Percentiles rank a stretch among this genome's conserved stretches.
phyloP scores from a whole-genome alignment of 768 basidiomycete species.

The Phylloporus arenicola region DNA sequence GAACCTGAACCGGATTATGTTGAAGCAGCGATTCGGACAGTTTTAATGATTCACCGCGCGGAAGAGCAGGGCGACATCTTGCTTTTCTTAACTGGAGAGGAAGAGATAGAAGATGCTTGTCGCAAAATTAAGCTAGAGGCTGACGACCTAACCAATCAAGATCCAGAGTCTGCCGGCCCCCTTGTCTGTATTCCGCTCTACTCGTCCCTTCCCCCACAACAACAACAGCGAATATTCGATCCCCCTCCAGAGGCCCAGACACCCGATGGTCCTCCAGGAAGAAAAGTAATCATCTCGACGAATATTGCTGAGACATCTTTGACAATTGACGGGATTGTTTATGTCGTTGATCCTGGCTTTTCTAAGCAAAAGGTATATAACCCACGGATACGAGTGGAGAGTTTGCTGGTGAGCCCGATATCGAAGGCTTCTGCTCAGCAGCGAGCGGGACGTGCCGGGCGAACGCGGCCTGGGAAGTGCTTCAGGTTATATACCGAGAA shows the following conservation, averaged over 20 bases:
- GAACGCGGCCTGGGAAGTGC: constrained; percentile 95
- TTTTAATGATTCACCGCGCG: constrained; percentile 94
- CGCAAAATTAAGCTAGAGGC: constrained; percentile 89
- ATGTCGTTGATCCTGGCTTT: constrained; percentile 96
- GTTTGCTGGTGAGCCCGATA: constrained; percentile 87
- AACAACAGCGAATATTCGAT: constrained; percentile 97
- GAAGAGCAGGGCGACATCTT: constrained; percentile 92
- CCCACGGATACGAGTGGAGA: constrained; percentile 93
- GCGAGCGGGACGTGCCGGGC: constrained; percentile 91
- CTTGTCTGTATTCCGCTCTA: constrained; percentile 89
- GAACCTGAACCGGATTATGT: constrained; percentile 95
- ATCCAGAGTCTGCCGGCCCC: constrained; percentile 76
- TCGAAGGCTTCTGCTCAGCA: constrained; percentile 97
- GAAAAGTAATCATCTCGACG: constrained; percentile 92
- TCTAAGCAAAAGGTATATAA: constrained; percentile 99
- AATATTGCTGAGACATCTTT: constrained; percentile 98
- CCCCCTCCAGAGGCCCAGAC: constrained; percentile 62
- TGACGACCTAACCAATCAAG: constrained; percentile 70
- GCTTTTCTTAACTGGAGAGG: constrained; percentile 95
- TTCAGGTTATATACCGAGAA: constrained; percentile 96
- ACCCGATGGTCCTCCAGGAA: constrained; percentile 71
- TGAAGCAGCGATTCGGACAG: constrained; percentile 93
- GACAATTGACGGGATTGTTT: constrained; percentile 99
- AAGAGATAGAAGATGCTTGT: constrained; percentile 97
- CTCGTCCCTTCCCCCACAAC: constrained; percentile 88